These are phyloP conservation scores for Exophiala xenobiotica DNA, from an alignment of 2,329 filamentous ascomycete genomes.

Conservation along the genomic window DNA sequence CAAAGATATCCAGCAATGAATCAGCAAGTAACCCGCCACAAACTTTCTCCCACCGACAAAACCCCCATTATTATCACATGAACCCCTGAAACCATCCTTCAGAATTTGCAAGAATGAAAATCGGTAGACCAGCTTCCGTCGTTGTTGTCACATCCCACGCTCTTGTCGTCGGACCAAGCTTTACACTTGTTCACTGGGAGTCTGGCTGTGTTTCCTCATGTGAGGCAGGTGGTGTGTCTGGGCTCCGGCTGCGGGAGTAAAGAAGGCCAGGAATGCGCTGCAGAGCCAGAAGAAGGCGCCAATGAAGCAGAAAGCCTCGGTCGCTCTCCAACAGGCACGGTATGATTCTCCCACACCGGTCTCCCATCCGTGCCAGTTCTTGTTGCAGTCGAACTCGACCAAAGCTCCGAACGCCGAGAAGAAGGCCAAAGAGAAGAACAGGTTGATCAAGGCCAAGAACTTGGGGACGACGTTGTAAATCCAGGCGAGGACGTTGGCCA, in stretches of 20 bases:
- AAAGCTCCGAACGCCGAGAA: slow-evolving; percentile 44
- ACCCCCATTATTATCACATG: too few species aligned
- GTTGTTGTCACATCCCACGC: background rate
- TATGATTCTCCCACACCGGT: background rate
- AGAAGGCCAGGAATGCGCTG: slow-evolving; percentile 3
- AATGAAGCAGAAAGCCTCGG: slow-evolving; percentile 14
- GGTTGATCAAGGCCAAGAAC: slow-evolving; percentile 10
- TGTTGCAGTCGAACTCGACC: slow-evolving; percentile 56
- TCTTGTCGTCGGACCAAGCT: background rate
- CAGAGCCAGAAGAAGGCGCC: slow-evolving; percentile 12
- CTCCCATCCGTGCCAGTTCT: slow-evolving; percentile 13
- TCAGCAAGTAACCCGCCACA: too few species aligned
- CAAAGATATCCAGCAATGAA: background rate
- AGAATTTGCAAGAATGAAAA: too few species aligned
- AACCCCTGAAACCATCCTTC: too few species aligned
- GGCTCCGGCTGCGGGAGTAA: background rate
- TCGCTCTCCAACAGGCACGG: slow-evolving; percentile 12
- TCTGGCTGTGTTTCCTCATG: slow-evolving; percentile 4
- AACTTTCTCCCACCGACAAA: too few species aligned
- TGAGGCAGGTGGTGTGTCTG: background rate
- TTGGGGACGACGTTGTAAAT: slow-evolving; percentile 4
- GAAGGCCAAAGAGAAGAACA: slow-evolving; percentile 12
- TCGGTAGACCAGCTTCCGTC: too few species aligned
- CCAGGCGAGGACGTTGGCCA: background rate
- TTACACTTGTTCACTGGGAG: slow-evolving; percentile 4